These are phyloP conservation scores for Colletotrichum sp. DNA, from an alignment of 2,329 filamentous ascomycete species.

Conservation along the genomic window DNA sequence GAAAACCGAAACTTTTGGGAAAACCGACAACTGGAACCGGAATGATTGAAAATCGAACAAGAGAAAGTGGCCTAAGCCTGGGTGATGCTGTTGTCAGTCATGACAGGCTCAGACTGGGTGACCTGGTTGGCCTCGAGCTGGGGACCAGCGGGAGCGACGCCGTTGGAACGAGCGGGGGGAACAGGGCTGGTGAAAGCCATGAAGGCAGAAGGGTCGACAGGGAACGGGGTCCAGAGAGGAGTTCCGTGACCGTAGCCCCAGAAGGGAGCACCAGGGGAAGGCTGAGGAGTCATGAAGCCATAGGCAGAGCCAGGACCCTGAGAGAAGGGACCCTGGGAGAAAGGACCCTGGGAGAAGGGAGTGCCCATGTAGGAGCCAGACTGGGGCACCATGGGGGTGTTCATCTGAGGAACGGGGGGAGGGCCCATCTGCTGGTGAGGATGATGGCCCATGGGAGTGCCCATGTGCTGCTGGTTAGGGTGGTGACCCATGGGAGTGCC, in stretches of 20 bases:
- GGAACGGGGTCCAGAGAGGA: constrained; percentile 18
- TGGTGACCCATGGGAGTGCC: constrained; percentile 7
- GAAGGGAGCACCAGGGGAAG: constrained; percentile 5
- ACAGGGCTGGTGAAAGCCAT: constrained; percentile 9
- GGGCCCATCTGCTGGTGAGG: neutral
- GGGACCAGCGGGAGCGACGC: neutral
- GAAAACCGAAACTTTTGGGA: neutral
- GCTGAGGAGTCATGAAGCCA: constrained; percentile 13
- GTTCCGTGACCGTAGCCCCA: constrained; percentile 19
- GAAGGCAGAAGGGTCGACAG: neutral
- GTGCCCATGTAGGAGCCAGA: neutral
- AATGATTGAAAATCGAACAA: neutral
- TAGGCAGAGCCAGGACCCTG: constrained; percentile 9
- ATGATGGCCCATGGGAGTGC: neutral
- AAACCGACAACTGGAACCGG: neutral
- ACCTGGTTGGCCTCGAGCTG: neutral
- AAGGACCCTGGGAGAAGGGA: constrained; percentile 5
- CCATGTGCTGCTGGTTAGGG: neutral
- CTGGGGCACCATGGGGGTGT: neutral
- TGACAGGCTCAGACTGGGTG: constrained; percentile 17
- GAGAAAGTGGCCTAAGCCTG: neutral
- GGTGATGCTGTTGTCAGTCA: neutral
- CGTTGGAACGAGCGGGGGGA: neutral
- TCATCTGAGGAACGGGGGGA: neutral
- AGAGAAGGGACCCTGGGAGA: constrained; percentile 2